Base-by-base conservation (phyloP, 2,329 filamentous ascomycete species). In the Chaetomiaceae sp. region DNA sequence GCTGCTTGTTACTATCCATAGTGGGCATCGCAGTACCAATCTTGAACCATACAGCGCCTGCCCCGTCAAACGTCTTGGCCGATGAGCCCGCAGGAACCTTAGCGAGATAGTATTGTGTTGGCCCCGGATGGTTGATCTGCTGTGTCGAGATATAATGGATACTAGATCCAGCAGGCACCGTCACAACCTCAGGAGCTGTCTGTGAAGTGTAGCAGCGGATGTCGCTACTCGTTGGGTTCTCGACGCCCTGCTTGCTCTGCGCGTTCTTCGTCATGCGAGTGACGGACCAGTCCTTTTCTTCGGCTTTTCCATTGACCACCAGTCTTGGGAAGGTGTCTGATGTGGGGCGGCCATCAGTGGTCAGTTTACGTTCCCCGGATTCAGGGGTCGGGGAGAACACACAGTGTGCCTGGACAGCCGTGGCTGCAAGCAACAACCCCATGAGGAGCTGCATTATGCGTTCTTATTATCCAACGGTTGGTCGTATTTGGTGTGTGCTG, bases 1-100 rank as follows among this genome's bases (percentile, higher is more conserved):
- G 68, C 50, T 72, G 68, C 64, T 74, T 76, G 51, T 72, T 72
- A 50, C 66, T 63, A 56, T 72, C 72, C 56, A 74, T 70, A 9
- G 64, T 64, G n/a, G 75, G 73, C 59, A 68, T 61, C 51, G 67
- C 65, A 0, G 70, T 70, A 49, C 61, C 60, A 40, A 68, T 61
- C 61, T 67, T 67, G 61, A 68, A 70, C 68, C 68, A 70, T 3
- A 68, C 66, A 14, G 60, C 62, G 2, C 69, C 69, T 1, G 63
- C 62, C 8, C 68, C 68, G 47, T 70, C 68, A 61, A 64, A 70
- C 13, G 59, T 65, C 3, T 61, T 61, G 23, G 64, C 67, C 13
- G 62, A 62, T 19, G 59, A 44, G 1, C 66, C 68, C 19, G 48
- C 54, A 3, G 68, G 68, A 0, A 69, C 68, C 48, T 66, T 66